phyloP scores from a whole-genome alignment of 352 stramenopile species.

The Sclerospora graminicola region DNA sequence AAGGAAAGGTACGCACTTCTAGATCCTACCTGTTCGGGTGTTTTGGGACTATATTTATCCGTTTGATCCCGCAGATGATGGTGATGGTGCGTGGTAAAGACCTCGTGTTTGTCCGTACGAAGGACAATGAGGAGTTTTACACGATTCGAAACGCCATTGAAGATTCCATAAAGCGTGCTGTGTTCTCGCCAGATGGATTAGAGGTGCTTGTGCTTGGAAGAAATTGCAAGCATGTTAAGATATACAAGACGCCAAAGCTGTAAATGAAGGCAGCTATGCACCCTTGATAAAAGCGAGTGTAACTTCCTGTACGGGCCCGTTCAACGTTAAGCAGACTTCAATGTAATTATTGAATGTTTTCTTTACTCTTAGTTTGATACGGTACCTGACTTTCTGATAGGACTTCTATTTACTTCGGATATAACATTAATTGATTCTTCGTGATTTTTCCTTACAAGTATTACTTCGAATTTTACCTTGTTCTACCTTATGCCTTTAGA shows the following conservation, averaged over 20 bases:
- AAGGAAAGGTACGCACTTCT: constrained; percentile 39
- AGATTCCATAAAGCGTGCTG: constrained; percentile 47
- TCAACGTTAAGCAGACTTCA: too few relatives aligned
- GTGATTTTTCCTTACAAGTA: too few relatives aligned
- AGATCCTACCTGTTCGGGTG: not conserved
- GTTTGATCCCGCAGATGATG: constrained; percentile 28
- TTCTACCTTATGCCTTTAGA: constrained; percentile 12
- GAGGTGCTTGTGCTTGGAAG: constrained; percentile 65
- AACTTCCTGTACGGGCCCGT: too few relatives aligned
- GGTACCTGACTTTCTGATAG: too few relatives aligned
- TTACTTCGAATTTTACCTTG: too few relatives aligned
- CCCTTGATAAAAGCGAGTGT: not conserved
- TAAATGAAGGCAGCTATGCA: constrained; percentile 7
- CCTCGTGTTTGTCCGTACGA: constrained; percentile 48
- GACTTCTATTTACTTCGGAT: too few relatives aligned
- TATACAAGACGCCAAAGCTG: constrained; percentile 44
- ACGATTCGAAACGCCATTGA: constrained; percentile 50
- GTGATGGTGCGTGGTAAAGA: constrained; percentile 39
- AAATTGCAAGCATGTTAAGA: constrained; percentile 52
- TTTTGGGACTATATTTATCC: not conserved
- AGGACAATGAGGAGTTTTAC: constrained; percentile 35
- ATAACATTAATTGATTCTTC: too few relatives aligned
- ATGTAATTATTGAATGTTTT: too few relatives aligned
- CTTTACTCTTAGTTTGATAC: too few relatives aligned
- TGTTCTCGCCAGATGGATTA: constrained; percentile 43